Base-by-base conservation (phyloP, 140 eudicot genomes). In the Cichorium intybus region DNA sequence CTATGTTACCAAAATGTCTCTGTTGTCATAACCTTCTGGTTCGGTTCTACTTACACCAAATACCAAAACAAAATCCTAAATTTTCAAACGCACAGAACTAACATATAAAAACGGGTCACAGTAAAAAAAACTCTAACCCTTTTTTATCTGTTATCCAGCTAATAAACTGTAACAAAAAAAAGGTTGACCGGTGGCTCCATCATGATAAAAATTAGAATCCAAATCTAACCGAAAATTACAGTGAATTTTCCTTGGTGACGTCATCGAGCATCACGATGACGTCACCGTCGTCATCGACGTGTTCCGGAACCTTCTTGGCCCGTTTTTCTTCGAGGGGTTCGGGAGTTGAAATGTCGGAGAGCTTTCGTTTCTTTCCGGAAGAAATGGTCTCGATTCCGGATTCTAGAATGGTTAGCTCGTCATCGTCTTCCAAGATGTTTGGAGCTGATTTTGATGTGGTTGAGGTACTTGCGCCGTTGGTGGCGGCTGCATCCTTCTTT, bases 331-430 rank as follows among this genome's bases (percentile, higher is more conserved):
- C 77, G 0, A 62, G 28, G 53, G 62, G 20, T 46, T 73, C 79
- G 2, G 82, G 4, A 47, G 20, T 37, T 0, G 85, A 67, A 17
- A 59, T 18, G 8, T 88, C 98, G 27, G 95, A 72, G 10, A 77
- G 48, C 79, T 92, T 92, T 73, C 98, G 81, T 70, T 85, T 92
- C 86, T 81, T 88, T 20, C 78, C 87, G 24, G 67, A 17, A 17
- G 77, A n/a, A 11, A 66, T 12, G 22, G 41, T 82, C 24, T 66
- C 88, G 17, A 55, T 24, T 69, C 54, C 81, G 20, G 80, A 16
- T 70, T 80, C 79, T 23, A 85, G 17, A 21, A 85, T 66, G 37
- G 68, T 71, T 52, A 88, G 35, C 4, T 85, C 94, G 11, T 85
- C 94, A 62, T 76, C 89, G 1, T 75, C 95, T 69, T 71, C 82